A percentile compares a stretch with the other conserved stretches of the same genome.
Evolutionary conservation across 2,329 filamentous ascomycete genomes (phyloP).

Genomic region (Epichloe gansuensis): DNA sequence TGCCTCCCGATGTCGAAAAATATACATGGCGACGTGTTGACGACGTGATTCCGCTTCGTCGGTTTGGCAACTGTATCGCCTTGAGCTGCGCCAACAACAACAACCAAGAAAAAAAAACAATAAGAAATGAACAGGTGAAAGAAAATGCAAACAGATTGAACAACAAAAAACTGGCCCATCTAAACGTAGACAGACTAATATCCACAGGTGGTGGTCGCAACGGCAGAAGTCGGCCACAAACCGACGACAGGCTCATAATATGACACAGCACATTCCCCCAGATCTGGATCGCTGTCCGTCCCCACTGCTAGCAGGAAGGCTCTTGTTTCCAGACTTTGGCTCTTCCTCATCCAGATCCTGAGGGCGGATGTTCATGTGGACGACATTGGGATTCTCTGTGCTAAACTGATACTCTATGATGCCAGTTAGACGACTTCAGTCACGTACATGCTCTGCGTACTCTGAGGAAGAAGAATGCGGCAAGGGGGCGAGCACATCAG

Average conservation of each 20-base stretch:
- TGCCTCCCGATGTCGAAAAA: neutral
- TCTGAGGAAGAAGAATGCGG: neutral
- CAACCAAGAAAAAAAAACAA: too few species aligned
- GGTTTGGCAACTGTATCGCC: neutral
- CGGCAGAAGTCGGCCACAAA: neutral
- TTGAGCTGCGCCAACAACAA: neutral
- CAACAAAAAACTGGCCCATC: neutral
- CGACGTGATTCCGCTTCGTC: neutral
- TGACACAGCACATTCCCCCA: constrained; percentile 35
- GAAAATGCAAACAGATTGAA: neutral
- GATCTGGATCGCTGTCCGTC: constrained; percentile 29
- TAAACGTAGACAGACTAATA: neutral
- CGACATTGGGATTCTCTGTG: constrained; percentile 62
- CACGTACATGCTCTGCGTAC: too few species aligned
- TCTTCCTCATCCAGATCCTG: constrained; percentile 77
- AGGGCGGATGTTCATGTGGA: constrained; percentile 90
- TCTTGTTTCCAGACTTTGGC: constrained; percentile 52
- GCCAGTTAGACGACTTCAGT: constrained; percentile 2
- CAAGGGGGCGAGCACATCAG: neutral
- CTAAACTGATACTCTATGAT: constrained; percentile 65
- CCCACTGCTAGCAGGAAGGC: constrained; percentile 27
- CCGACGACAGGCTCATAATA: constrained; percentile 27
- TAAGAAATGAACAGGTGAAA: neutral
- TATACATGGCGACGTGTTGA: neutral
- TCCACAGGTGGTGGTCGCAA: neutral